Evolutionary conservation across 192 early-diverging fungal species (phyloP).

Genomic region (Spinellus fusiger): DNA sequence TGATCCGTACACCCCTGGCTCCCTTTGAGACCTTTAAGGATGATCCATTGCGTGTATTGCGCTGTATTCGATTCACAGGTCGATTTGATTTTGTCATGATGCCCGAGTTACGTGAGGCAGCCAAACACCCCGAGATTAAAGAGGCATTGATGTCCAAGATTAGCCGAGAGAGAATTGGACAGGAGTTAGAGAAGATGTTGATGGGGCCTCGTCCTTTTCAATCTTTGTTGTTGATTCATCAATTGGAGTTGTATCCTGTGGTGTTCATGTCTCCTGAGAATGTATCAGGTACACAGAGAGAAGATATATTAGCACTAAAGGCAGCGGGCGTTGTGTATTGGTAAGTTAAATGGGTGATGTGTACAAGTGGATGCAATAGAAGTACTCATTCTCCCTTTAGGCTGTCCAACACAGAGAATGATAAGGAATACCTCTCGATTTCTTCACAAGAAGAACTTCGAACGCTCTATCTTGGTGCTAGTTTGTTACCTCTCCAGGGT

Average conservation of each 20-base stretch:
- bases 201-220: conserved; percentile 40
- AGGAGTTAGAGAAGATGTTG: conserved; percentile 93
- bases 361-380: background rate
- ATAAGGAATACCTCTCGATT: background rate
- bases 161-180: conserved; percentile 85
- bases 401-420: background rate
- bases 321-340: conserved; percentile 39
- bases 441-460: conserved; percentile 21
- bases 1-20: conserved; percentile 87
- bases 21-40: conserved; percentile 87
- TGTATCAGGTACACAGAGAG: conserved; percentile 16
- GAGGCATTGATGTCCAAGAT: conserved; percentile 75
- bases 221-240: conserved; percentile 32
- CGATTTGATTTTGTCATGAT: conserved; percentile 79
- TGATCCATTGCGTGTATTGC: conserved; percentile 91
- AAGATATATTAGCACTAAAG: conserved; percentile 31
- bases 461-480: conserved; percentile 49
- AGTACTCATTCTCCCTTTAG: background rate
- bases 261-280: conserved; percentile 39
- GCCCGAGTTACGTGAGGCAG: conserved; percentile 55
- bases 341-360: conserved; percentile 11
- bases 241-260: conserved; percentile 37
- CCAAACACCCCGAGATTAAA: conserved; percentile 48
- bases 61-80: conserved; percentile 92
- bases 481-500: conserved; percentile 47